Evolutionary conservation across 2,329 filamentous ascomycete species (phyloP).

Genomic region (Coleophoma eucalyptorum): DNA sequence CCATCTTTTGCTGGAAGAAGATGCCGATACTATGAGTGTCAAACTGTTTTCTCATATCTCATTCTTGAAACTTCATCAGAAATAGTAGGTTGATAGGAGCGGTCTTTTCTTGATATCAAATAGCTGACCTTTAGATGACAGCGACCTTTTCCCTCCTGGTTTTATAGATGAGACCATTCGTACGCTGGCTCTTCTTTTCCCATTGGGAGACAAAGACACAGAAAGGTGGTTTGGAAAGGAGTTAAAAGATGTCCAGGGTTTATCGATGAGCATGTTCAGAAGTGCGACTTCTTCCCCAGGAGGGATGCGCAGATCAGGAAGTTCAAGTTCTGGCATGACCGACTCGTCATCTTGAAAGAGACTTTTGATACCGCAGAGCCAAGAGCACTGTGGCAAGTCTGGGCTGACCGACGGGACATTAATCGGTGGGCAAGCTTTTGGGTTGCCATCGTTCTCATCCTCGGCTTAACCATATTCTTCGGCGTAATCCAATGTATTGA

Average conservation of each 20-base stretch:
- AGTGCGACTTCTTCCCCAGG: conserved; percentile 26
- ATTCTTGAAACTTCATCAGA: conserved; percentile 28
- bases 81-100: background rate
- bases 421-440: conserved; percentile 42
- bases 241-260: conserved; percentile 4
- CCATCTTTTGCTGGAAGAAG: conserved; percentile 34
- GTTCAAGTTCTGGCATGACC: conserved; percentile 38
- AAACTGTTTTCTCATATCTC: conserved; percentile 36
- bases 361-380: conserved; percentile 34
- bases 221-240: conserved; percentile 19
- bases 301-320: conserved; percentile 29
- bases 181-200: conserved; percentile 33
- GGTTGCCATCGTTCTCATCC: conserved; percentile 29
- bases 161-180: conserved; percentile 32
- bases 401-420: conserved; percentile 36
- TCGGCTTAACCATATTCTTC: conserved; percentile 33
- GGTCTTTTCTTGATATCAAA: background rate
- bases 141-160: conserved; percentile 24
- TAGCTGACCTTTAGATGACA: conserved; percentile 6
- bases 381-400: conserved; percentile 34
- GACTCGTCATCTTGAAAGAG: conserved; percentile 37
- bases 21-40: conserved; percentile 29
- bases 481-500: conserved; percentile 36
- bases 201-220: conserved; percentile 19
- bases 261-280: conserved; percentile 24